phyloP scores from a whole-genome alignment of 2,329 filamentous ascomycete genomes.

The Huntiella bhutanensis region DNA sequence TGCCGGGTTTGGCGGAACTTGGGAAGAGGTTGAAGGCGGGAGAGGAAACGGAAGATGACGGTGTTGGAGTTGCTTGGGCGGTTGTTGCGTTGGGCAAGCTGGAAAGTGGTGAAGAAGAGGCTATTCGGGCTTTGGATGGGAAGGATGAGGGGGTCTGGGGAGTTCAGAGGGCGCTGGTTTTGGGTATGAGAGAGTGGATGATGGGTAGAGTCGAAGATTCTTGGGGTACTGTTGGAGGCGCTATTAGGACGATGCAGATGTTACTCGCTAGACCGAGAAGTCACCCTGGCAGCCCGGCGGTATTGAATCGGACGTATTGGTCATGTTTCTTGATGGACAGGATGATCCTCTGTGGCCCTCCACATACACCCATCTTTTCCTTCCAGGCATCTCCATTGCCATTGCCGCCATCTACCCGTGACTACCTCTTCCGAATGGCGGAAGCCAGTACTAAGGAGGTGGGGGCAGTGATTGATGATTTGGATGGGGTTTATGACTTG shows the following conservation, averaged over 20 bases:
- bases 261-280: too few relatives aligned
- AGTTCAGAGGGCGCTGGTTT: background rate
- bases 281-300: background rate
- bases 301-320: slow-evolving; percentile 21
- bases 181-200: background rate
- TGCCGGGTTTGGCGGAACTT: too few relatives aligned
- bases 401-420: slow-evolving; percentile 17
- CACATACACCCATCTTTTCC: slow-evolving; percentile 21
- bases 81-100: too few relatives aligned
- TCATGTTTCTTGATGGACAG: slow-evolving; percentile 27
- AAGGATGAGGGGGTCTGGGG: background rate
- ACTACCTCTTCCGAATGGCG: slow-evolving; percentile 22
- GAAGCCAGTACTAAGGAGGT: slow-evolving; percentile 8
- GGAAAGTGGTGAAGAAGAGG: too few relatives aligned
- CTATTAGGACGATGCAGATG: background rate
- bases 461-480: slow-evolving; percentile 18
- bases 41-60: too few relatives aligned
- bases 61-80: too few relatives aligned
- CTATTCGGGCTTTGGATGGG: too few relatives aligned
- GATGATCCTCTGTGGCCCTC: slow-evolving; percentile 24
- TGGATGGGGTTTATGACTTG: slow-evolving; percentile 12
- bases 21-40: too few relatives aligned
- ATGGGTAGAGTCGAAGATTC: background rate
- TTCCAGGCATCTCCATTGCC: slow-evolving; percentile 20
- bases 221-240: background rate